Base-by-base conservation (phyloP, 306 rosid species). In the Ceratonia siliqua region DNA sequence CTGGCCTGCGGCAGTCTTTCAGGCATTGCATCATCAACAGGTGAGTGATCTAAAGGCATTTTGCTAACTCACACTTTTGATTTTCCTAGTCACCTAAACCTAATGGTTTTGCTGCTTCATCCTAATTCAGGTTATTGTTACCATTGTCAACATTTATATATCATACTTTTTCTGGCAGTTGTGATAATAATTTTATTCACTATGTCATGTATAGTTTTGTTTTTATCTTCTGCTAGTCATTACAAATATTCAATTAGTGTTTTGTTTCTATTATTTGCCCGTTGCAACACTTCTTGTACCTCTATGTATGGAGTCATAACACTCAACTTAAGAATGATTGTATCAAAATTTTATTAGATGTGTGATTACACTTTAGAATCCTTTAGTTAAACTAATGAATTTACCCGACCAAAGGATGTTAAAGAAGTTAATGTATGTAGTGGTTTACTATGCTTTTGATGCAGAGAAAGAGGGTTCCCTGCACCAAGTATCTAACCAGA, bases 1-100 rank as follows among this genome's bases (percentile, higher is more conserved):
- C 82, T 95, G 77, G 87, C 96, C 25, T 95, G 99, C 30, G 99
- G 99, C 48, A 95, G 99, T 83, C 90, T 95, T 70, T 92, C 99
- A 25, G 99, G 99, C 83, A 87, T 95, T 81, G 96, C 93, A 56
- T 92, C 98, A 62, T 95, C 99, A 74, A 92, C 99, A 79, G 95
- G 99, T 92, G 88, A 88, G 98, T 81, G 79, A 86, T 81, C 82
- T 41, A 68, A 69, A 68, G 52, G 81, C 22, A 2, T 72, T 32
- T 65, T 54, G 42, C 3, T 56, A 62, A 68, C 27, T 77, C 55
- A 45, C 55, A 78, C 15, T 62, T 41, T 70, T 76, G 21, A 3
- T 20, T 39, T 68, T 72, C 48, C 54, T 75, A 70, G 10, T 77
- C 35, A 0, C 56, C 10, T 62, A 15, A 24, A 45, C 3, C 24